These are phyloP conservation scores for Simplicillium sp. DNA, from an alignment of 2,329 filamentous ascomycete species.

Conservation along the genomic window DNA sequence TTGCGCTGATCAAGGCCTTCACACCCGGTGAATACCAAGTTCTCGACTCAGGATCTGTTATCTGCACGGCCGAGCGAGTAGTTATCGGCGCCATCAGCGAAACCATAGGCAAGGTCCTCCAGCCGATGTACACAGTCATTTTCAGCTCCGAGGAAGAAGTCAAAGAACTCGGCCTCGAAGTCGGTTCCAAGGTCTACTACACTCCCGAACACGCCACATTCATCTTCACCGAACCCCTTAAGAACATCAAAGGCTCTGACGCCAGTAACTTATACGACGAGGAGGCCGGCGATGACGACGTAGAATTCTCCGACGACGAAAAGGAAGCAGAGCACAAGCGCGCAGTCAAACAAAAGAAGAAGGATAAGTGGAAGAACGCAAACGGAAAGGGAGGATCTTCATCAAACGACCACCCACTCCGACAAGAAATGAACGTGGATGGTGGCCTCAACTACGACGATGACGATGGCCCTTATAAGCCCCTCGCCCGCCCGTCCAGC, in stretches of 20 bases:
- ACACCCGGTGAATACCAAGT: conserved; percentile 76
- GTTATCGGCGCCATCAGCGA: conserved; percentile 79
- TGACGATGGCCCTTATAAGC: conserved; percentile 62
- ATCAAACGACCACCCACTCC: conserved; percentile 28
- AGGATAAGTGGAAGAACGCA: conserved; percentile 31
- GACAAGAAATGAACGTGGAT: conserved; percentile 27
- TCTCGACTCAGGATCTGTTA: conserved; percentile 71
- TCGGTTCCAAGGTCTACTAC: conserved; percentile 69
- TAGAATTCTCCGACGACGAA: conserved; percentile 96
- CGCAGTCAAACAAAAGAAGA: conserved; percentile 57
- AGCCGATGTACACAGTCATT: conserved; percentile 76
- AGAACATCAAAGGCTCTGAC: conserved; percentile 76
- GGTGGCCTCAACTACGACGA: conserved; percentile 57
- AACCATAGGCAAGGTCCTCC: conserved; percentile 74
- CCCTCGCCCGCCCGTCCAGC: conserved; percentile 57
- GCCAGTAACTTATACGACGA: conserved; percentile 94
- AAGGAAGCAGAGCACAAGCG: conserved; percentile 77
- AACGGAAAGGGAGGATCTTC: conserved; percentile 24
- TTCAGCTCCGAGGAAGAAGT: conserved; percentile 65
- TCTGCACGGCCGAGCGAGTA: conserved; percentile 67
- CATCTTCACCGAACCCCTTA: conserved; percentile 78
- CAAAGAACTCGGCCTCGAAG: conserved; percentile 52
- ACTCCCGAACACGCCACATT: conserved; percentile 68
- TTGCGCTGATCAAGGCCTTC: conserved; percentile 68
- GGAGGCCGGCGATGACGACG: conserved; percentile 74